Evolutionary conservation across 371 early-diverging fungal species (phyloP), one percentile per base, ranked within the genome.

Genomic region (Mucor velutinosus): DNA sequence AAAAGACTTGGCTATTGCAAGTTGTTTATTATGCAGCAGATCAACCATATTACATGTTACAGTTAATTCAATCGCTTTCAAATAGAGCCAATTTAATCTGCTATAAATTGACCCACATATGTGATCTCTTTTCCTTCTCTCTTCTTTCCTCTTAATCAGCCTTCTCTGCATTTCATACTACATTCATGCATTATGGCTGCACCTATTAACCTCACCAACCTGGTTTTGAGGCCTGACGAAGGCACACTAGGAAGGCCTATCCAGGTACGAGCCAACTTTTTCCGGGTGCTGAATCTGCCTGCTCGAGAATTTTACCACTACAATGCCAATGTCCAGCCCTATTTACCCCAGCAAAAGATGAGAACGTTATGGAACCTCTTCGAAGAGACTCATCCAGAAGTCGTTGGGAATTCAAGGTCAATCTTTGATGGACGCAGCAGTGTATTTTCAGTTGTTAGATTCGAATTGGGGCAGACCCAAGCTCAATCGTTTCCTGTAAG

Each of bases 361-460:
- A 74, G 84, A 19, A 74, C 71, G 27, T 67, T 87, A 30, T 87
- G 77, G 79, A 60, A 75, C 56, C 27, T 74, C 1, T 81, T 87
- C 62, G 77, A 83, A 45, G 70, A 66, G 35, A 29, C 56, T 58
- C 70, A 70, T 59, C 67, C 76, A 11, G 72, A 74, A n/a, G 62
- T 70, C 4, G 68, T 85, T 0, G 71, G 59, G 11, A 74, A 76
- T 1, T 60, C 76, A 49, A 76, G 65, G 30, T 72, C 84, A 8
- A 75, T 87, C 35, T 87, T 75, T 67, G 87, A 87, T 69, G 86
- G 87, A 25, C 76, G 79, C 14, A 78, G 76, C 60, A 82, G 80
- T 32, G 77, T 79, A 0, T 84, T 79, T 62, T 69, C 84, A 12
- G 72, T 81, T 0, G 80, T 70, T 56, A 49, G 25, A 2, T 77